phyloP scores from a whole-genome alignment of 1,284 basidiomycete species.

The Tylopilus sp. region DNA sequence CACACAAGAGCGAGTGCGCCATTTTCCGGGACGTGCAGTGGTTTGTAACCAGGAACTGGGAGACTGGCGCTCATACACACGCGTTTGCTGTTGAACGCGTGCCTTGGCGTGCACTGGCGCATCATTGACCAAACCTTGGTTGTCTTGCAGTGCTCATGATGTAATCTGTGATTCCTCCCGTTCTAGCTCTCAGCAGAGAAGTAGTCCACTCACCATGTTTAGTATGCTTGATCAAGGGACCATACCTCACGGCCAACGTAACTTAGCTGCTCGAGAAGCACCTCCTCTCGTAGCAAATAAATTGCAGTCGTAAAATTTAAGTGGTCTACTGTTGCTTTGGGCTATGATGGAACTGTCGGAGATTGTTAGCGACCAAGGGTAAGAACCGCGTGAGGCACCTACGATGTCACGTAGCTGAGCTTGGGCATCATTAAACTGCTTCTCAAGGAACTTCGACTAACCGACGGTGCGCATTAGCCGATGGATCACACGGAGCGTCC shows the following conservation, averaged over 20 bases:
- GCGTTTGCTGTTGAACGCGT: constrained; percentile 21
- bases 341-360: constrained; percentile 58
- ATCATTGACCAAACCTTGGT: constrained; percentile 8
- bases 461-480: constrained; percentile 4
- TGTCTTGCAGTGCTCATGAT: neutral
- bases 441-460: constrained; percentile 85
- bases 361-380: constrained; percentile 1
- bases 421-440: constrained; percentile 87
- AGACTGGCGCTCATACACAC: constrained; percentile 14
- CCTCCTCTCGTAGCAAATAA: neutral
- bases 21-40: constrained; percentile 30
- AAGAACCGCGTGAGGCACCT: neutral
- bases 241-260: neutral
- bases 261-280: constrained; percentile 3
- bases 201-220: constrained; percentile 3
- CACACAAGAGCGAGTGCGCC: constrained; percentile 23
- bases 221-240: constrained; percentile 2
- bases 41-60: constrained; percentile 31
- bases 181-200: neutral
- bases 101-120: constrained; percentile 12
- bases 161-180: neutral
- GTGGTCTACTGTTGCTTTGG: constrained; percentile 43
- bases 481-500: neutral
- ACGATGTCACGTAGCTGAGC: constrained; percentile 85
- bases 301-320: constrained; percentile 8